Percentiles rank a stretch among this genome's conserved stretches.
Conservation (phyloP, 1,139 yeast species). For the Meyerozyma elateridarum region DNA sequence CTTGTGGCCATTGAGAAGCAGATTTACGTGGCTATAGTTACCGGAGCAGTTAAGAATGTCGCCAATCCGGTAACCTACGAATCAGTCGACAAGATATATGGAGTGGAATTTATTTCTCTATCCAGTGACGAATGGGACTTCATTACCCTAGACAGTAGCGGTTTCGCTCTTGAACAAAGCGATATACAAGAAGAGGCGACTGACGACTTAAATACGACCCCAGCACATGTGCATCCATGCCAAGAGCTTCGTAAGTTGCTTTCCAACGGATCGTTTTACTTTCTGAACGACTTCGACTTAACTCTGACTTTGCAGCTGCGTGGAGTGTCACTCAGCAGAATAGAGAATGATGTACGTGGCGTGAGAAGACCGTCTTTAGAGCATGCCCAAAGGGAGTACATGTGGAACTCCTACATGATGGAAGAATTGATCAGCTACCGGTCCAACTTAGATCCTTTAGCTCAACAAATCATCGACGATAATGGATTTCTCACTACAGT, state of each 20-base stretch:
- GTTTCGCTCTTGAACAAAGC: slow-evolving; percentile 41
- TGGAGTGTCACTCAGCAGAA: slow-evolving; percentile 39
- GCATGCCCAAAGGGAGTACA: slow-evolving; percentile 72
- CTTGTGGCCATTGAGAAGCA: slow-evolving; percentile 64
- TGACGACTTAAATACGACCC: slow-evolving; percentile 19
- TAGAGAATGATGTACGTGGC: slow-evolving; percentile 23
- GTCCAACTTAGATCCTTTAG: slow-evolving; percentile 57
- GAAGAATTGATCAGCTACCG: slow-evolving; percentile 74
- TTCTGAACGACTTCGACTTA: slow-evolving; percentile 86
- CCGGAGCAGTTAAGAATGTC: slow-evolving; percentile 65
- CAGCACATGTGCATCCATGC: slow-evolving; percentile 72
- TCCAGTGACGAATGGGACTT: slow-evolving; percentile 77
- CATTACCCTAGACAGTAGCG: slow-evolving; percentile 56
- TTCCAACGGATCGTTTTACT: slow-evolving; percentile 86
- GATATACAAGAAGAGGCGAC: slow-evolving; percentile 10
- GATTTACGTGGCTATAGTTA: slow-evolving; percentile 73
- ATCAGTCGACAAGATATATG: slow-evolving; percentile 71
- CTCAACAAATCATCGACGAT: slow-evolving; percentile 58
- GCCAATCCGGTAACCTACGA: slow-evolving; percentile 82
- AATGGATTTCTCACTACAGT: slow-evolving; percentile 85
- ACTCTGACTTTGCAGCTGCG: slow-evolving; percentile 77
- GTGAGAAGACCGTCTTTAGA: slow-evolving; percentile 24
- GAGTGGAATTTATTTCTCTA: slow-evolving; percentile 82
- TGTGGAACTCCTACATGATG: slow-evolving; percentile 97
- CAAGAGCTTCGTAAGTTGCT: slow-evolving; percentile 70